Conservation (phyloP, 208 protist species). For the Wallacemonas sp. region DNA sequence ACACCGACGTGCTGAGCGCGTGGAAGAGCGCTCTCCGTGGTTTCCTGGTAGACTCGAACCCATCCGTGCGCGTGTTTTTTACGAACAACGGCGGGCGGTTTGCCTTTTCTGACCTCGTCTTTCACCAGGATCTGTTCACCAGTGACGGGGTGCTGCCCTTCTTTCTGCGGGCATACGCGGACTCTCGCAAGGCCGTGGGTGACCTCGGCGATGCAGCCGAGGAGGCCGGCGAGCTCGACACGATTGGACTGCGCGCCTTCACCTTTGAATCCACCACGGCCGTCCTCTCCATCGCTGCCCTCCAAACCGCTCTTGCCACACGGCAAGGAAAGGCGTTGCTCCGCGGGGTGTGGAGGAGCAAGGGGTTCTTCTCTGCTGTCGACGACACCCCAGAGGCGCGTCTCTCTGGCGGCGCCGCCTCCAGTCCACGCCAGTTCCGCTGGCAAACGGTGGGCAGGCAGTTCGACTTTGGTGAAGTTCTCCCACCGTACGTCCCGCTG, state of each 20-base stretch:
- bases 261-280: slow-evolving; percentile 16
- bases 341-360: slow-evolving; percentile 50
- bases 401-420: not conserved
- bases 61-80: slow-evolving; percentile 29
- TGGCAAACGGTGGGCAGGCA: slow-evolving; percentile 36
- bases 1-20: not conserved
- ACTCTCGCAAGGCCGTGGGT: slow-evolving; percentile 20
- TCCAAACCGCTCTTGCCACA: slow-evolving; percentile 13
- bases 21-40: slow-evolving; percentile 21
- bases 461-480: slow-evolving; percentile 49
- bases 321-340: slow-evolving; percentile 16
- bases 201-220: slow-evolving; percentile 18
- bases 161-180: slow-evolving; percentile 30
- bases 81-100: slow-evolving; percentile 25
- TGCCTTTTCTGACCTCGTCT: slow-evolving; percentile 26
- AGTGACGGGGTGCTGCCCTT: slow-evolving; percentile 26
- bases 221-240: slow-evolving; percentile 32
- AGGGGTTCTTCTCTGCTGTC: slow-evolving; percentile 46
- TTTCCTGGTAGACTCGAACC: slow-evolving; percentile 24
- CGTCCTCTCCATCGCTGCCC: slow-evolving; percentile 6
- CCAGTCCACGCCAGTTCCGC: slow-evolving; percentile 25
- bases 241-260: slow-evolving; percentile 28
- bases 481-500: slow-evolving; percentile 35
- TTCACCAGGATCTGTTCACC: slow-evolving; percentile 22
- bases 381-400: slow-evolving; percentile 22